Conservation (phyloP, 2,329 filamentous ascomycete species). For the Aureobasidium sp. region DNA sequence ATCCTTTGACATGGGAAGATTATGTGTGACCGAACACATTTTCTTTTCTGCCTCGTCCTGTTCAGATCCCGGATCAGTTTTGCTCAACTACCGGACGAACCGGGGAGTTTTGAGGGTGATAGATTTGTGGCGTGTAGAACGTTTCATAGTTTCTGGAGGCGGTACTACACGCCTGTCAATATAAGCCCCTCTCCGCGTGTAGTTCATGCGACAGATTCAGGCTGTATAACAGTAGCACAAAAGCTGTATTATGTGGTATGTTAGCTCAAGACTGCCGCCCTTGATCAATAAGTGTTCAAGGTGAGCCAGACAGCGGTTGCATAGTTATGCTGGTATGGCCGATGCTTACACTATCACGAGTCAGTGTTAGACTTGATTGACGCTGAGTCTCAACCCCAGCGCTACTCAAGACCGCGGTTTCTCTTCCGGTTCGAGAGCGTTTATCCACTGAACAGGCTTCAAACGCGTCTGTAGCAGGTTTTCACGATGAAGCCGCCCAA, state of each 20-base stretch:
- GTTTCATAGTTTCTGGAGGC: constrained; percentile 10
- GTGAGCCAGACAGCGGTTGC: not conserved
- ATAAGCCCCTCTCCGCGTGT: constrained; percentile 16
- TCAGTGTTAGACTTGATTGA: not conserved
- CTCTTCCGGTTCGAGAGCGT: not conserved
- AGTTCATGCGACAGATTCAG: constrained; percentile 19
- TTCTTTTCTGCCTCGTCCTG: not conserved
- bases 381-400: not conserved
- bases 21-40: constrained; percentile 13
- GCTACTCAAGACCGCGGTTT: not conserved
- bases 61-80: not conserved
- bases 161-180: constrained; percentile 20
- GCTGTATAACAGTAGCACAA: constrained; percentile 17
- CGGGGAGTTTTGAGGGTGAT: constrained; percentile 2
- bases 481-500: constrained; percentile 16
- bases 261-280: not conserved
- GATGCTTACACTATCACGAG: not conserved
- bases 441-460: not conserved
- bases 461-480: constrained; percentile 4
- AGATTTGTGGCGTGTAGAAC: constrained; percentile 15
- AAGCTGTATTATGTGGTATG: constrained; percentile 1
- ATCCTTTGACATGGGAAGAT: not conserved
- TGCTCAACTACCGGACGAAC: constrained; percentile 12
- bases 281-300: not conserved
- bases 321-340: not conserved